phyloP scores from a whole-genome alignment of 2,329 filamentous ascomycete species.

The Hysterium pulicare region DNA sequence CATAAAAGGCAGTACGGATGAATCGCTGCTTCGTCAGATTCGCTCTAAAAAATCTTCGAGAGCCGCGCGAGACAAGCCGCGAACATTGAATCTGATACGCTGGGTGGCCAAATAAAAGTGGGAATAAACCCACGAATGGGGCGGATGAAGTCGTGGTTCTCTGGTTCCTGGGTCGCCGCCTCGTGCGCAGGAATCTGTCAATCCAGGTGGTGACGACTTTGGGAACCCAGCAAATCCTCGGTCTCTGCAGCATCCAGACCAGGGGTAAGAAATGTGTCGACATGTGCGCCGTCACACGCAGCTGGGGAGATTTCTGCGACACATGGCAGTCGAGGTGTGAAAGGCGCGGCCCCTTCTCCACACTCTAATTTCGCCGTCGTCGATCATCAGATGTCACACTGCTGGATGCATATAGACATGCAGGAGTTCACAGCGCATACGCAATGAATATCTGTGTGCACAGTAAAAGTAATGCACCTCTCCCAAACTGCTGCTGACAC shows the following conservation, averaged over 20 bases:
- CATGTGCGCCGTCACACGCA: not conserved
- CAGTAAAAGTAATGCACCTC: constrained; percentile 19
- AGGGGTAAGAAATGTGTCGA: too few relatives aligned
- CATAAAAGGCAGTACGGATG: too few relatives aligned
- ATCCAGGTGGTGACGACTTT: not conserved
- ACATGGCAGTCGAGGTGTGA: constrained; percentile 19
- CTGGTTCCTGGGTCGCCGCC: not conserved
- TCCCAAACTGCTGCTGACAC: constrained; percentile 16
- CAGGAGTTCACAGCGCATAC: not conserved
- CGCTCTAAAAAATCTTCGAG: too few relatives aligned
- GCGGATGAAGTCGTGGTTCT: not conserved
- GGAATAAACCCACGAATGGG: not conserved
- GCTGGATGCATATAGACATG: not conserved
- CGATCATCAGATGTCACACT: constrained; percentile 25
- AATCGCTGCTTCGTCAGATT: too few relatives aligned
- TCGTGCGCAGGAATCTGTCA: not conserved
- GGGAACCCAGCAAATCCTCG: not conserved
- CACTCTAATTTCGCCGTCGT: constrained; percentile 36
- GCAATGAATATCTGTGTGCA: constrained; percentile 10
- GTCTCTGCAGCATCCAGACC: too few relatives aligned
- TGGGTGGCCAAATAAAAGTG: not conserved
- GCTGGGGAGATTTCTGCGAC: constrained; percentile 21
- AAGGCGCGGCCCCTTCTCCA: constrained; percentile 33
- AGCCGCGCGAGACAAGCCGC: too few relatives aligned
- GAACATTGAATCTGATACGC: not conserved